A percentile compares a stretch with the other conserved stretches of the same genome.
Conservation (phyloP, 371 early-diverging fungal genomes). For the Rhizopus delemar region DNA sequence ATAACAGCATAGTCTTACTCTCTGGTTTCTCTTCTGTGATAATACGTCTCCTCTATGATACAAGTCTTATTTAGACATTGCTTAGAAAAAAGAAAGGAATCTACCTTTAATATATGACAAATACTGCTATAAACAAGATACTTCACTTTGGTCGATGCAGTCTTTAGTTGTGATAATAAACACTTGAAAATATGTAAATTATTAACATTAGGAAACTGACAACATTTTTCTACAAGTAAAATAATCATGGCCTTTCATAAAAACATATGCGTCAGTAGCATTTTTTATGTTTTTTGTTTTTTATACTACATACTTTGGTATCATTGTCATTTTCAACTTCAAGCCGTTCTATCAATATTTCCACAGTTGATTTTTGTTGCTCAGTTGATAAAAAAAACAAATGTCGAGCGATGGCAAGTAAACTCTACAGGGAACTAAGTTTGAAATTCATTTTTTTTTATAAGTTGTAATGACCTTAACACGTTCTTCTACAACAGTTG, state of each 20-base stretch:
- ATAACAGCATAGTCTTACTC: conserved; percentile 23
- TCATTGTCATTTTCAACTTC: conserved; percentile 23
- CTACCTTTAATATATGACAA: conserved; percentile 45
- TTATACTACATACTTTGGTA: conserved; percentile 17
- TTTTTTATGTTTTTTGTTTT: neutral
- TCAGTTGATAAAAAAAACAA: conserved; percentile 15
- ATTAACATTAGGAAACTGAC: conserved; percentile 27
- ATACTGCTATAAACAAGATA: conserved; percentile 50
- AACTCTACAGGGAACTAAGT: conserved; percentile 11
- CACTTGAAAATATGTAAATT: conserved; percentile 10
- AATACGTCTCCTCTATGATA: conserved; percentile 31
- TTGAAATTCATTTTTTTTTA: neutral
- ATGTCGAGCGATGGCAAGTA: conserved; percentile 19
- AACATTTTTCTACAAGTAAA: conserved; percentile 26
- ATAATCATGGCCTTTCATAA: conserved; percentile 27
- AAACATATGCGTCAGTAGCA: neutral
- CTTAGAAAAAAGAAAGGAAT: neutral
- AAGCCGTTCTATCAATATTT: conserved; percentile 13
- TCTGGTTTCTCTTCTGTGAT: conserved; percentile 13
- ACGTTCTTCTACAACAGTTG: conserved; percentile 17
- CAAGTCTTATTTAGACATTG: neutral
- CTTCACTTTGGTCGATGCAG: conserved; percentile 50
- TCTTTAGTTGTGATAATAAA: conserved; percentile 29
- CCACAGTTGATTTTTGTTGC: conserved; percentile 21
- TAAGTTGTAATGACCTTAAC: conserved; percentile 10